These are phyloP conservation scores for Podaxis rugospora DNA, from an alignment of 768 basidiomycete genomes.

Conservation along the genomic window DNA sequence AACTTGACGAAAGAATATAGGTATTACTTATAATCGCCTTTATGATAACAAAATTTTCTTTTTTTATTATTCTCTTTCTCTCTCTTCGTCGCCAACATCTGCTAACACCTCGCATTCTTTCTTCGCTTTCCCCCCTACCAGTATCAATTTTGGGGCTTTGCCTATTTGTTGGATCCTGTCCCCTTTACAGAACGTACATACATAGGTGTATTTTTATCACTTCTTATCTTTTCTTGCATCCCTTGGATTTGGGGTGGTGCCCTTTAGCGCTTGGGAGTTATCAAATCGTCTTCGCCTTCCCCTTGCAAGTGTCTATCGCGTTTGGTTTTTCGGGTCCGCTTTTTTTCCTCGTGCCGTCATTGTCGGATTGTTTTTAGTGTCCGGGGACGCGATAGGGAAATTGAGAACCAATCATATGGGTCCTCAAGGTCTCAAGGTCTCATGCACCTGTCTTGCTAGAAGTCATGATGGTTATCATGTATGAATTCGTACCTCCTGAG, in stretches of 20 bases:
- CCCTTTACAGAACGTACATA: neutral
- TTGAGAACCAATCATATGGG: no score
- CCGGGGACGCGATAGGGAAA: no score
- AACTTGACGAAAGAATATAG: neutral
- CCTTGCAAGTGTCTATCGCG: no score
- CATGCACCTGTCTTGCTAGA: no score
- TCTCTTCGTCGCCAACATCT: neutral
- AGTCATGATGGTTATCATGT: no score
- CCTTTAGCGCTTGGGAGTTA: neutral
- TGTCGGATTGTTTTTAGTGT: no score
- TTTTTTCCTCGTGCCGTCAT: no score
- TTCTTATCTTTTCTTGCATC: neutral
- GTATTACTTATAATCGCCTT: constrained; percentile 4
- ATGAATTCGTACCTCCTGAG: no score
- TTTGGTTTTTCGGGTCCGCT: no score
- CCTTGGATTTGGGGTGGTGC: neutral
- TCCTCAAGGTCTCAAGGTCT: no score
- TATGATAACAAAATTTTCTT: neutral
- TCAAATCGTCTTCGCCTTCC: no score
- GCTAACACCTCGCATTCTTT: neutral
- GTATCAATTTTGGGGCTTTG: neutral
- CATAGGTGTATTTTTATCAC: constrained; percentile 1
- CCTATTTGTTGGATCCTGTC: neutral
- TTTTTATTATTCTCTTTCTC: neutral
- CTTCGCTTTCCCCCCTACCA: no score